Percentiles rank a stretch among this genome's conserved stretches.
These are phyloP conservation scores for Candida coleopterorum DNA, from an alignment of 805 yeast species.

Conservation along the genomic window DNA sequence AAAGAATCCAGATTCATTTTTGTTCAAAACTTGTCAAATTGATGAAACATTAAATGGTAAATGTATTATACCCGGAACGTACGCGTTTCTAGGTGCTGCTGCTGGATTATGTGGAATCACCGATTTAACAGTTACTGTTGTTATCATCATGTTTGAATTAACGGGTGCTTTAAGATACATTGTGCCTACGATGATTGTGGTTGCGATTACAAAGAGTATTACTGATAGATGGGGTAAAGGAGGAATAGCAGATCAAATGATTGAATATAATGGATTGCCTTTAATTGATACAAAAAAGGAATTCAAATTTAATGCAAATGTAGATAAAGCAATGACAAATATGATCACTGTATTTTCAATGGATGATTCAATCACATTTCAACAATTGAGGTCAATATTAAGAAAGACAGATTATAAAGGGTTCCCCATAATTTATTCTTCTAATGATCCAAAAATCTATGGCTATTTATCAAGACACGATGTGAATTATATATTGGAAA, in stretches of 20 bases:
- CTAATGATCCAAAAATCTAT: constrained; percentile 31
- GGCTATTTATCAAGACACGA: constrained; percentile 47
- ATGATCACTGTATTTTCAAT: constrained; percentile 34
- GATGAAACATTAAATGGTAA: constrained; percentile 16
- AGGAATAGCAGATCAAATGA: constrained; percentile 96
- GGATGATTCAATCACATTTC: constrained; percentile 22
- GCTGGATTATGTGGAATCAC: constrained; percentile 94
- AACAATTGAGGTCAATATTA: constrained; percentile 28
- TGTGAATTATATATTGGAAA: constrained; percentile 24
- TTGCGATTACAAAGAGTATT: constrained; percentile 80
- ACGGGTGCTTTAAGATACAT: constrained; percentile 93
- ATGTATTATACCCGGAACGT: constrained; percentile 89
- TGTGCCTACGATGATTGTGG: constrained; percentile 94
- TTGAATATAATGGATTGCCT: constrained; percentile 83
- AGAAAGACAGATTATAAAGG: constrained; percentile 36
- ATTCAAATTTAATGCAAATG: constrained; percentile 40
- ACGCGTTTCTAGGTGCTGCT: constrained; percentile 94
- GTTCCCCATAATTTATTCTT: constrained; percentile 50
- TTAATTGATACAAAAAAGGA: constrained; percentile 70
- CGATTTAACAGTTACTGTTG: constrained; percentile 87
- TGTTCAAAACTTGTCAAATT: constrained; percentile 29
- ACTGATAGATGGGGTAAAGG: constrained; percentile 69
- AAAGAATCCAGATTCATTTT: constrained; percentile 28
- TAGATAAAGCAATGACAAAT: constrained; percentile 58
- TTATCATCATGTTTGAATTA: constrained; percentile 90